Evolutionary conservation across 345 rosid genomes (phyloP).

Genomic region (Corchorus capsularis): DNA sequence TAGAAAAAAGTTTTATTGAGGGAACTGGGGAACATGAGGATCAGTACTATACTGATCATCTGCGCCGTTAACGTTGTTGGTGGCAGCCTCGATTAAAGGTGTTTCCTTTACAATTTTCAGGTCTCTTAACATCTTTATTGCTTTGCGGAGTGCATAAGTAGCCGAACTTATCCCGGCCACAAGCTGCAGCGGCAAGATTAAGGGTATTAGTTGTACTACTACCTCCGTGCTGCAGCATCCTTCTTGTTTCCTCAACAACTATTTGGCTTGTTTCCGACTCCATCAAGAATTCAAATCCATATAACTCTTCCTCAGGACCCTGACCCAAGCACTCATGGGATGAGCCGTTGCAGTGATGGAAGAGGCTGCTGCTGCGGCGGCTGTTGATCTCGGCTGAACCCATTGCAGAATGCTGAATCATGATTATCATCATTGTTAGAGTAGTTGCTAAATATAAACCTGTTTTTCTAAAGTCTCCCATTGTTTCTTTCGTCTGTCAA

Average conservation of each 20-base stretch:
- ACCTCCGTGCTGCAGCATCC: not conserved
- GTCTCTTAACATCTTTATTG: constrained; percentile 1
- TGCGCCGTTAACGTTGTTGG: not conserved
- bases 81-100: not conserved
- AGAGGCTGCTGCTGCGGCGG: too few species aligned
- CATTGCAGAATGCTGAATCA: not conserved
- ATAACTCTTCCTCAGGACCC: not conserved
- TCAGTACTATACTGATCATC: too few species aligned
- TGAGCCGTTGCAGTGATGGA: not conserved
- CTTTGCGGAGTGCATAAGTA: not conserved
- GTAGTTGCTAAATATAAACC: not conserved
- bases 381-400: not conserved
- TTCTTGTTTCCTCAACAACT: constrained; percentile 1
- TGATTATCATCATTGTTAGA: not conserved
- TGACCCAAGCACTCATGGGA: not conserved
- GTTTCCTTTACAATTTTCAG: not conserved
- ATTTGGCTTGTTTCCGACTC: not conserved
- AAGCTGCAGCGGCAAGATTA: not conserved
- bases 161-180: not conserved
- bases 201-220: not conserved
- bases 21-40: too few species aligned
- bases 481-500: not conserved
- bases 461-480: not conserved
- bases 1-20: too few species aligned
- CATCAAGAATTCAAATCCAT: not conserved